Evolutionary conservation across 805 yeast genomes (phyloP).

Genomic region (Ogataea naganishii): DNA sequence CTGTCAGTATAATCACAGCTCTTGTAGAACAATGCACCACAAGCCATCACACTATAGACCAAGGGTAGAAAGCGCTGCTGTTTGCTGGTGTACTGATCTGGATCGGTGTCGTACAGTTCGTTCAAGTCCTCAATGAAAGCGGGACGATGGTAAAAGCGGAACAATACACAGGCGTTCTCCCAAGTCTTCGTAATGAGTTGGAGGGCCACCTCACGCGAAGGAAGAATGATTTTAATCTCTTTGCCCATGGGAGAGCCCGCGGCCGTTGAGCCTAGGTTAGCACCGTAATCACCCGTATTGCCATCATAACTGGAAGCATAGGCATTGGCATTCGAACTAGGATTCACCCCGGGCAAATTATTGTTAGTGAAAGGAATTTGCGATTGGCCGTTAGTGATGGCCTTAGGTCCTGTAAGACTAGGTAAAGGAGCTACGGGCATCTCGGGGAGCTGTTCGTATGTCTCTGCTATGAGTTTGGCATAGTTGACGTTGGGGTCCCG

Average conservation of each 20-base stretch:
- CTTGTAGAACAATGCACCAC: slow-evolving; percentile 72
- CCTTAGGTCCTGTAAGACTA: no score
- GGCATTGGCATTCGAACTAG: no score
- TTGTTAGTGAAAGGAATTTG: no score
- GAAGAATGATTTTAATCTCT: slow-evolving; percentile 61
- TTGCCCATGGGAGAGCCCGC: no score
- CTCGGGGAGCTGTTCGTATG: slow-evolving; percentile 21
- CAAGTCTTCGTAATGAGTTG: slow-evolving; percentile 68
- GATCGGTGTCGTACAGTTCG: slow-evolving; percentile 67
- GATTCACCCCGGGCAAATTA: no score
- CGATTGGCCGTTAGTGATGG: no score
- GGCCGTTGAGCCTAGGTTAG: no score
- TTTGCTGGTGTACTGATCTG: slow-evolving; percentile 58
- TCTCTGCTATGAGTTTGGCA: slow-evolving; percentile 15
- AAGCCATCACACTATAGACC: slow-evolving; percentile 80
- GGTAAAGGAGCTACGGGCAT: slow-evolving; percentile 17
- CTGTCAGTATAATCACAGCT: slow-evolving; percentile 31
- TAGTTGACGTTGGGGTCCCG: no score
- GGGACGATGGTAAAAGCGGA: slow-evolving; percentile 82
- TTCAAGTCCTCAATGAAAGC: slow-evolving; percentile 68
- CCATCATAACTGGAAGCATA: no score
- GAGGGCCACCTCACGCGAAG: slow-evolving; percentile 66
- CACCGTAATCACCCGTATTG: no score
- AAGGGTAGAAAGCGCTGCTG: slow-evolving; percentile 73
- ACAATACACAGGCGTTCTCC: slow-evolving; percentile 79